Conservation (phyloP, 768 basidiomycete species). For the Pulveroboletus sp. region DNA sequence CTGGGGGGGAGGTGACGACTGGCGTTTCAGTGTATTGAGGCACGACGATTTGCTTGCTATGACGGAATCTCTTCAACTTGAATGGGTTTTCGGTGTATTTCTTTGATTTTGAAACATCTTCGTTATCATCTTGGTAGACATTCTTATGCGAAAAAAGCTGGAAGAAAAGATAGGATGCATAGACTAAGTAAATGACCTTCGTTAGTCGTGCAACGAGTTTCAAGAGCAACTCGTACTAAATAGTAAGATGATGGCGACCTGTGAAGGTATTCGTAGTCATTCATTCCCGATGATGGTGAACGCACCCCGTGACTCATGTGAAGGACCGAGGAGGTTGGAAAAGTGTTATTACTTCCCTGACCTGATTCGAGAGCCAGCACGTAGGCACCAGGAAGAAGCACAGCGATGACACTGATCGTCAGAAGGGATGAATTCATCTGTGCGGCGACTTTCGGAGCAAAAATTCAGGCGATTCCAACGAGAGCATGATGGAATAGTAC, state of each 20-base stretch:
- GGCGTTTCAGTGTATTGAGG: constrained; percentile 4
- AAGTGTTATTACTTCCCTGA: constrained; percentile 2
- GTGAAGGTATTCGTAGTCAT: constrained; percentile 5
- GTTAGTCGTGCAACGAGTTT: background rate
- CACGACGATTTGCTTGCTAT: constrained; percentile 3
- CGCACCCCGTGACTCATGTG: constrained; percentile 75
- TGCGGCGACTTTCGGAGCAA: constrained; percentile 51
- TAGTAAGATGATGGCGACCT: constrained; percentile 78
- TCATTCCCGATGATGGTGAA: background rate
- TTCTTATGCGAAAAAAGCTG: constrained; percentile 76
- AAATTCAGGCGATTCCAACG: background rate
- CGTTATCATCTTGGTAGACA: constrained; percentile 50
- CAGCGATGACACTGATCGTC: constrained; percentile 71
- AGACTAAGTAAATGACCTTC: constrained; percentile 44
- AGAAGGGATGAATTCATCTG: constrained; percentile 73
- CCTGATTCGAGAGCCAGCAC: constrained; percentile 49
- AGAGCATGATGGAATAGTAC: constrained; percentile 18
- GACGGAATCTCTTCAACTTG: constrained; percentile 17
- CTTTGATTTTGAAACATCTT: constrained; percentile 37
- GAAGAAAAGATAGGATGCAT: constrained; percentile 70
- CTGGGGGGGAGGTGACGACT: constrained; percentile 5
- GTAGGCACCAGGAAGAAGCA: constrained; percentile 76
- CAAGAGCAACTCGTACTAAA: constrained; percentile 48
- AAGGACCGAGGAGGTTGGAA: constrained; percentile 42
- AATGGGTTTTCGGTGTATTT: constrained; percentile 44